Base-by-base conservation (phyloP, 306 rosid species). In the Glycine tomentella region DNA sequence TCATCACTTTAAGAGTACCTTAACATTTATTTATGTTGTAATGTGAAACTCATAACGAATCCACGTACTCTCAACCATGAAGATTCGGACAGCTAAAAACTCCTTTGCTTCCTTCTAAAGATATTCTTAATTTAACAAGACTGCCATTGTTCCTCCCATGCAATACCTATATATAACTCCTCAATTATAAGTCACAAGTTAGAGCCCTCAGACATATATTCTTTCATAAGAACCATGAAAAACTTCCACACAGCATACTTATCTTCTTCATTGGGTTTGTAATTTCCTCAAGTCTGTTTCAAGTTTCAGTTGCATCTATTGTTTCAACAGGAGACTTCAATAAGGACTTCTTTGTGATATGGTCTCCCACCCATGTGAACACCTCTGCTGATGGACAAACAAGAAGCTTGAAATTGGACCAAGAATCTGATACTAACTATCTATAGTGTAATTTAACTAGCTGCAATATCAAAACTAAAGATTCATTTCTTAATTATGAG, bases 281-380 rank as follows among this genome's bases (percentile, higher is more conserved):
- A 25, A 25, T 91, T 71, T 59, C 69, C 67, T 73, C 72, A 6
- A 66, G 67, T 72, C 77, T 86, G 64, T 42, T 82, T 84, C 87
- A 70, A 70, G 40, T 79, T 70, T 80, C 89, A 61, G 79, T 80
- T 64, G 82, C 89, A 62, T 90, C 94, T 51, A 84, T 90, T 80
- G 88, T 95, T 88, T 93, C 99, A 70, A 95, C 89, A 1, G n/a
- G n/a, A n/a, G n/a, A n/a, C n/a, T n/a, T n/a, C n/a, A n/a, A n/a
- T 61, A 88, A 93, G 84, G 97, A 95, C 88, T 95, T 95, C 88
- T 90, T 89, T 79, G 90, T 93, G 8, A 69, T 80, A 49, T 93
- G 99, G 99, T 95, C 97, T 73, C 97, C 99, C 67, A 86, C 75
- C 81, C 99, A 95, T 81, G 91, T 91, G 8, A 90, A 82, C 83